These are phyloP conservation scores for Auricularia cornea DNA, from an alignment of 768 basidiomycete genomes.

Conservation along the genomic window DNA sequence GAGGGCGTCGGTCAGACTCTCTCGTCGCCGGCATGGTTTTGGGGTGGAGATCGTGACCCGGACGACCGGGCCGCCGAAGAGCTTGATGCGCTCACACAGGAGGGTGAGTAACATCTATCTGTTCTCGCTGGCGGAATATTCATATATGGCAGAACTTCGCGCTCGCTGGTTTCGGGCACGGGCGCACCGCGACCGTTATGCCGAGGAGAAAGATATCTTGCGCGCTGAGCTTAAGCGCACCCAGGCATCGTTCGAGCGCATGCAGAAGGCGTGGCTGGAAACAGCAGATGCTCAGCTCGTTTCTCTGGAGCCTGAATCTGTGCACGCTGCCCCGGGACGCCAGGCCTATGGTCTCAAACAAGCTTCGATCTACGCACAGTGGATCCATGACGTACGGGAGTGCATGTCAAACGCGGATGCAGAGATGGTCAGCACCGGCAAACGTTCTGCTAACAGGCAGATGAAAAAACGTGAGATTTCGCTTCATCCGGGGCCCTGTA, in stretches of 20 bases:
- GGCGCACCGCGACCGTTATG: slow-evolving; percentile 8
- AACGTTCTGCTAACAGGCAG: background rate
- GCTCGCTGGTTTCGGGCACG: slow-evolving; percentile 13
- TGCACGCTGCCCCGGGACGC: background rate
- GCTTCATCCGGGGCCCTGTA: too few species aligned
- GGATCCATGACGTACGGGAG: background rate
- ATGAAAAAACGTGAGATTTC: too few species aligned
- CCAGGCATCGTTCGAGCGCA: background rate
- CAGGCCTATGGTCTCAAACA: slow-evolving; percentile 6
- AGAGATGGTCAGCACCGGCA: background rate
- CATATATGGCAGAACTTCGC: slow-evolving; percentile 19
- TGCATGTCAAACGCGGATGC: background rate
- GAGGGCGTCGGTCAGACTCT: too few species aligned
- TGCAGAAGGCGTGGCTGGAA: background rate
- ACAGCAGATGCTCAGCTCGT: too few species aligned
- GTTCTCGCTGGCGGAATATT: slow-evolving; percentile 22
- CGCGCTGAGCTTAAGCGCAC: slow-evolving; percentile 10
- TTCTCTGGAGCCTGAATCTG: too few species aligned
- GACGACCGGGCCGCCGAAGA: slow-evolving; percentile 7
- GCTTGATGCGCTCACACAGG: background rate
- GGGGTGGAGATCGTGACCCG: background rate
- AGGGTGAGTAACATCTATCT: slow-evolving; percentile 17
- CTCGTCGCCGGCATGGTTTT: background rate
- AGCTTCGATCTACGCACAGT: slow-evolving; percentile 5
- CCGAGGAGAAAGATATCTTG: slow-evolving; percentile 13